These are phyloP conservation scores for Metschnikowia rubicola DNA, from an alignment of 805 yeast genomes.

Conservation along the genomic window DNA sequence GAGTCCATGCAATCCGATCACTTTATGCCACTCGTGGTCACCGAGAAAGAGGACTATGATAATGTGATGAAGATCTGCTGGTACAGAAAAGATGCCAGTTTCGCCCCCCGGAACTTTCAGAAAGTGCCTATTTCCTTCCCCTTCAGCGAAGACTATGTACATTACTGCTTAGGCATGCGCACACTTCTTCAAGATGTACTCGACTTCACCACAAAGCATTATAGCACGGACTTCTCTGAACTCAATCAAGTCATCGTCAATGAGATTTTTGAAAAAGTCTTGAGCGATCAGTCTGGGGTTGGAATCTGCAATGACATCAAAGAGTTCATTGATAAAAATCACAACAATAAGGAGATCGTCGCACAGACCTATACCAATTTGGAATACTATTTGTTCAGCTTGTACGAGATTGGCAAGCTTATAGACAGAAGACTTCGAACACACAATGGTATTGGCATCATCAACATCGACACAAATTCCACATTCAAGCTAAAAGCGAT, in stretches of 20 bases:
- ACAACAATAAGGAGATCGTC: conserved; percentile 82
- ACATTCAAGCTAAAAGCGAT: conserved; percentile 47
- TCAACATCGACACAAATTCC: conserved; percentile 39
- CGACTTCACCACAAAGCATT: conserved; percentile 62
- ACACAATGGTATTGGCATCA: conserved; percentile 38
- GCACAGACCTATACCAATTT: conserved; percentile 86
- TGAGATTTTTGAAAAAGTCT: conserved; percentile 61
- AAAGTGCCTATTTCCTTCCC: conserved; percentile 66
- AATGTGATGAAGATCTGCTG: conserved; percentile 64
- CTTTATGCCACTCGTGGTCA: conserved; percentile 79
- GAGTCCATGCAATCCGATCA: conserved; percentile 72
- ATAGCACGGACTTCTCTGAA: conserved; percentile 58
- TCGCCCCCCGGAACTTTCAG: conserved; percentile 42
- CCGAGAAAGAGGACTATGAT: conserved; percentile 56
- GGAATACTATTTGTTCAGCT: conserved; percentile 78
- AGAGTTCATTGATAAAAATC: conserved; percentile 56
- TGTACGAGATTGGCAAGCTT: conserved; percentile 59
- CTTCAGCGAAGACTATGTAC: conserved; percentile 83
- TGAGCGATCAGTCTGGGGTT: conserved; percentile 44
- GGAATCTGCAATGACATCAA: conserved; percentile 60
- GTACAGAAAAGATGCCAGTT: conserved; percentile 54
- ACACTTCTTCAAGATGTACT: conserved; percentile 60
- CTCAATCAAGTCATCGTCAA: conserved; percentile 57
- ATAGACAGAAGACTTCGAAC: conserved; percentile 34
- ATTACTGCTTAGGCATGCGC: conserved; percentile 74